Percentiles rank a stretch among this genome's conserved stretches.
Conservation (phyloP, 1,139 yeast species). For the Saccharomyces hybrid region DNA sequence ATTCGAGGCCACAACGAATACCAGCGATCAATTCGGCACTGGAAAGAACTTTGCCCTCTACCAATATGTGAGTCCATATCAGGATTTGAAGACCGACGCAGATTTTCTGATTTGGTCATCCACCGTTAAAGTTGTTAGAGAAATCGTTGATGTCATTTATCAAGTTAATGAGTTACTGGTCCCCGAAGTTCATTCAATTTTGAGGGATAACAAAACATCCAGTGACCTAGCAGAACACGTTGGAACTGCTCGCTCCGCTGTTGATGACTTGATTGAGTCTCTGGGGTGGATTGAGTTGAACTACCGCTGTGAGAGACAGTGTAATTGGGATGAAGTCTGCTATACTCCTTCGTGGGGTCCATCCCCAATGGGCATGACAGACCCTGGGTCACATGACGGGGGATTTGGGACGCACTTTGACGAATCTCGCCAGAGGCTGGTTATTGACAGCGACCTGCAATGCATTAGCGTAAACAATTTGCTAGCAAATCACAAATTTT, state of each 20-base stretch:
- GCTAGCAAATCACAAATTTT: neutral
- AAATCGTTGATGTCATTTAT: slow-evolving; percentile 34
- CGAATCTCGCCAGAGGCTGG: slow-evolving; percentile 10
- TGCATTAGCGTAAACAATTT: slow-evolving; percentile 14
- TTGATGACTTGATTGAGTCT: slow-evolving; percentile 20
- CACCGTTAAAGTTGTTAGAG: slow-evolving; percentile 33
- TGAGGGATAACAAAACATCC: slow-evolving; percentile 9
- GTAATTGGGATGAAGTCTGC: slow-evolving; percentile 42
- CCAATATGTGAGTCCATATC: slow-evolving; percentile 41
- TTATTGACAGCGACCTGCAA: slow-evolving; percentile 14
- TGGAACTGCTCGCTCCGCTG: slow-evolving; percentile 10
- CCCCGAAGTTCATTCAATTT: slow-evolving; percentile 24
- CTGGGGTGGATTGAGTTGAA: slow-evolving; percentile 39
- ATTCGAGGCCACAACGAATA: no score
- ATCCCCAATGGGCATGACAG: slow-evolving; percentile 36
- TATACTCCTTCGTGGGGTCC: slow-evolving; percentile 57
- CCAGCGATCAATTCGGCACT: no score
- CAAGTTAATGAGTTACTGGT: slow-evolving; percentile 28
- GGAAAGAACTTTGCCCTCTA: no score
- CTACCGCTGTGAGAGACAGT: slow-evolving; percentile 36
- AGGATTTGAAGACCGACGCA: slow-evolving; percentile 32
- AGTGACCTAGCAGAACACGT: slow-evolving; percentile 2
- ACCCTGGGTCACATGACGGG: slow-evolving; percentile 6
- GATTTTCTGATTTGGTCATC: slow-evolving; percentile 45
- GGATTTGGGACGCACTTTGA: slow-evolving; percentile 17